phyloP scores from a whole-genome alignment of 1,284 basidiomycete species.

The Ustilago nuda region DNA sequence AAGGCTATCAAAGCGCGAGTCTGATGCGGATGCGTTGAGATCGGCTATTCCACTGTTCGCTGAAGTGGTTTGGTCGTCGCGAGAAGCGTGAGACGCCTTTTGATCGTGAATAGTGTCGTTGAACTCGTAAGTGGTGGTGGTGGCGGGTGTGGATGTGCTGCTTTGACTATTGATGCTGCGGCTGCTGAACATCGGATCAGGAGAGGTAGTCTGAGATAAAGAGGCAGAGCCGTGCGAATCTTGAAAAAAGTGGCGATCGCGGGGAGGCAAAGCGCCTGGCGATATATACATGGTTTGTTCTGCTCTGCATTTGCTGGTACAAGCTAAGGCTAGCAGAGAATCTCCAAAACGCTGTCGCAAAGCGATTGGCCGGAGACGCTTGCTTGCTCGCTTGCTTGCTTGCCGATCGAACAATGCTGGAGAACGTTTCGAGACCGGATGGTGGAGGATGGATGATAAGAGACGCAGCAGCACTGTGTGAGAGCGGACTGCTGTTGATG shows the following conservation, averaged over 20 bases:
- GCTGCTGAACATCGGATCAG: constrained; percentile 20
- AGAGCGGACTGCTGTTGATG: not conserved
- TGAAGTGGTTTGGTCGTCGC: not conserved
- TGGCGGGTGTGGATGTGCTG: constrained; percentile 7
- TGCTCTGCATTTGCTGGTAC: constrained; percentile 15
- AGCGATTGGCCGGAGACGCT: constrained; percentile 6
- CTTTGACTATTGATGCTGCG: constrained; percentile 14
- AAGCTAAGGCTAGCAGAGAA: not conserved
- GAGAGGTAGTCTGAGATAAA: constrained; percentile 21
- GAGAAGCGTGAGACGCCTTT: not conserved
- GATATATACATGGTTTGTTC: constrained; percentile 19
- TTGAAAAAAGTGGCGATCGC: constrained; percentile 9
- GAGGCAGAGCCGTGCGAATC: constrained; percentile 16
- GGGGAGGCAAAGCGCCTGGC: constrained; percentile 12
- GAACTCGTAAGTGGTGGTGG: not conserved
- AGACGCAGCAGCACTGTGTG: constrained; percentile 10
- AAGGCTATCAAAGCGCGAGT: constrained; percentile 60
- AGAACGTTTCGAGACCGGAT: constrained; percentile 1
- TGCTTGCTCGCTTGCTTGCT: not conserved
- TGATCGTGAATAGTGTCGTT: not conserved
- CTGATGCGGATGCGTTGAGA: not conserved
- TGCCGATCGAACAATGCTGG: not conserved
- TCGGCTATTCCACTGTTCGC: not conserved
- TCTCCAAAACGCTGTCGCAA: constrained; percentile 5
- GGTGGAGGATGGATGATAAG: constrained; percentile 15